Conservation (phyloP, 129 eudicot genomes). For the Artemisia annua region DNA sequence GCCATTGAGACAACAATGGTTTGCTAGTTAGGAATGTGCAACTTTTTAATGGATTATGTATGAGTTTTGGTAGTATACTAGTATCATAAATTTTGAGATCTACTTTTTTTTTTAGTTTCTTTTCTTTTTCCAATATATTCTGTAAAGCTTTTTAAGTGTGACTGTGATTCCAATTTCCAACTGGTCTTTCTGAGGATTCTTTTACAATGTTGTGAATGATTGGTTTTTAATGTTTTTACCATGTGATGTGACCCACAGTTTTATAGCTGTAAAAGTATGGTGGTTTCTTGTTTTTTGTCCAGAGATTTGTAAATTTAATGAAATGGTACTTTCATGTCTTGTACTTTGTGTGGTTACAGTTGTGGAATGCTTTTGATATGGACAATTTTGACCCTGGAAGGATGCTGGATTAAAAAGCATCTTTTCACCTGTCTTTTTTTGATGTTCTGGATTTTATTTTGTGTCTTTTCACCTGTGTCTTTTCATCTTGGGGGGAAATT, state of each 20-base stretch:
- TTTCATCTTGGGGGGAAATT: no score
- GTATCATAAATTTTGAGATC: neutral
- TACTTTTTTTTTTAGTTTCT: neutral
- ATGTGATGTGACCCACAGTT: conserved; percentile 24
- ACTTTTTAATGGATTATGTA: no score
- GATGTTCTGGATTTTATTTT: neutral
- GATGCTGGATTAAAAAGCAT: neutral
- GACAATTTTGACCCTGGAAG: neutral
- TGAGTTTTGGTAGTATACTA: no score
- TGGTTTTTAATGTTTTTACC: conserved; percentile 23
- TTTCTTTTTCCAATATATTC: conserved; percentile 22
- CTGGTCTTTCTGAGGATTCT: conserved; percentile 18
- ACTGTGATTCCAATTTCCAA: conserved; percentile 25
- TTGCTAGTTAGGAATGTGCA: no score
- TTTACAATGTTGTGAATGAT: conserved; percentile 1
- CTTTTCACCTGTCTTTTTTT: conserved; percentile 6
- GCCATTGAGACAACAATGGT: no score
- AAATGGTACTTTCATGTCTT: neutral
- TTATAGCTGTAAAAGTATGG: conserved; percentile 15
- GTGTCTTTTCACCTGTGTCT: no score
- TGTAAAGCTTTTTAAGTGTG: conserved; percentile 11
- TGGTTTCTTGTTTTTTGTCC: conserved; percentile 9
- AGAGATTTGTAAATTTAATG: neutral
- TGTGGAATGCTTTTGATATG: conserved; percentile 8
- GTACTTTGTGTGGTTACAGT: neutral